phyloP scores from a whole-genome alignment of 345 rosid species.

The Zanthoxylum bungeanum region DNA sequence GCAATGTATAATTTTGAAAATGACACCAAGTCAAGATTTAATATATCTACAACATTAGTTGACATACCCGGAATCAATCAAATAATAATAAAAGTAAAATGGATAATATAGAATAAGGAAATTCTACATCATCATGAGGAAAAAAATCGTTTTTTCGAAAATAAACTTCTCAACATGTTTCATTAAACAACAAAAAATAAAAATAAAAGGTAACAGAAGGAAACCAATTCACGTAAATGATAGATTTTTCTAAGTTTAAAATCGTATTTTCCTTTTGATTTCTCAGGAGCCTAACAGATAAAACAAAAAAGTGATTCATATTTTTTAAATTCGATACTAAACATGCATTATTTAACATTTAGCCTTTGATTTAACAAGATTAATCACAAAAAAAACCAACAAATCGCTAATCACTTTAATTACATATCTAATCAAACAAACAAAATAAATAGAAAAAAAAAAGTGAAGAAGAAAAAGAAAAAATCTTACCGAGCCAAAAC shows the following conservation, averaged over 20 bases:
- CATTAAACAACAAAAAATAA: background rate
- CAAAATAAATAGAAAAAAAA: background rate
- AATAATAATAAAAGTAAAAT: background rate
- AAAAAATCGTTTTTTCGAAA: background rate
- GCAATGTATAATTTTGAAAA: background rate
- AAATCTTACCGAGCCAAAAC: background rate
- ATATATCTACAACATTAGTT: background rate
- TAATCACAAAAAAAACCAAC: background rate
- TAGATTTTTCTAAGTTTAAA: background rate
- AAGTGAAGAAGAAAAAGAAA: background rate
- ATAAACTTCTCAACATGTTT: background rate
- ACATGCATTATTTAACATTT: background rate
- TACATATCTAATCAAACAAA: background rate
- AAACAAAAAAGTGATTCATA: background rate
- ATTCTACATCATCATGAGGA: background rate
- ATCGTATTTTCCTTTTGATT: background rate
- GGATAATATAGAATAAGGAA: background rate
- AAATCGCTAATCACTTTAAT: background rate
- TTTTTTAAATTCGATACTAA: background rate
- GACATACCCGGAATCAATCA: background rate
- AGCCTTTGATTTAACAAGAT: too few species aligned
- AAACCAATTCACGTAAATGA: background rate
- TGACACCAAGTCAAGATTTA: background rate
- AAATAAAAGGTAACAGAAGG: background rate
- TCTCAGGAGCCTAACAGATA: background rate